phyloP scores from a whole-genome alignment of 805 yeast species.

The Cyberlindnera veronae region DNA sequence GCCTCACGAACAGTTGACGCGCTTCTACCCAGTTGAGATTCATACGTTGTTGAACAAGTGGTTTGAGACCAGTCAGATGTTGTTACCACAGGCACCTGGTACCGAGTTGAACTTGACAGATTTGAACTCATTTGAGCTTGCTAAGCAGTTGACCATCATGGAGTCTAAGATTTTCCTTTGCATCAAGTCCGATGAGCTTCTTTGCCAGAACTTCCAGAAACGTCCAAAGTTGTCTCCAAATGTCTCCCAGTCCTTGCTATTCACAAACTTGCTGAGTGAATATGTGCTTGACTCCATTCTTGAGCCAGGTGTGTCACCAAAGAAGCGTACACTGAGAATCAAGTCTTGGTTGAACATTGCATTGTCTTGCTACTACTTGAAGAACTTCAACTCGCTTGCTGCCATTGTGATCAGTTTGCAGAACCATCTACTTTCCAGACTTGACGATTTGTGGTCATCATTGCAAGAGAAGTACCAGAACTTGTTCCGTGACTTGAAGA shows the following conservation, averaged over 20 bases:
- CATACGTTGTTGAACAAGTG: slow-evolving; percentile 40
- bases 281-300: slow-evolving; percentile 70
- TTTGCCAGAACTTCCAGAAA: slow-evolving; percentile 60
- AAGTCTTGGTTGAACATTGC: slow-evolving; percentile 75
- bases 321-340: slow-evolving; percentile 50
- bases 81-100: slow-evolving; percentile 4
- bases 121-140: slow-evolving; percentile 67
- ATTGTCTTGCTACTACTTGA: slow-evolving; percentile 63
- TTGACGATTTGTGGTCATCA: slow-evolving; percentile 55
- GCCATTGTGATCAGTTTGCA: slow-evolving; percentile 76
- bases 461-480: slow-evolving; percentile 58
- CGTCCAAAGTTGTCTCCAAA: slow-evolving; percentile 60
- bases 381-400: slow-evolving; percentile 77
- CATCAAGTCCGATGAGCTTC: slow-evolving; percentile 61
- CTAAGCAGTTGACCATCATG: slow-evolving; percentile 71
- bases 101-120: slow-evolving; percentile 29
- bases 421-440: slow-evolving; percentile 63
- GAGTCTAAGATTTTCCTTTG: slow-evolving; percentile 65
- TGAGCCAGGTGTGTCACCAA: slow-evolving; percentile 44
- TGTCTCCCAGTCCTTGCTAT: slow-evolving; percentile 55
- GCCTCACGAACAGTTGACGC: slow-evolving; percentile 20
- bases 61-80: slow-evolving; percentile 52
- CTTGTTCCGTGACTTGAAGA: slow-evolving; percentile 58
- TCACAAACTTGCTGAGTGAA: slow-evolving; percentile 69
- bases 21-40: slow-evolving; percentile 25